phyloP scores from a whole-genome alignment of 768 basidiomycete species.

The Vishniacozyma victoriae region DNA sequence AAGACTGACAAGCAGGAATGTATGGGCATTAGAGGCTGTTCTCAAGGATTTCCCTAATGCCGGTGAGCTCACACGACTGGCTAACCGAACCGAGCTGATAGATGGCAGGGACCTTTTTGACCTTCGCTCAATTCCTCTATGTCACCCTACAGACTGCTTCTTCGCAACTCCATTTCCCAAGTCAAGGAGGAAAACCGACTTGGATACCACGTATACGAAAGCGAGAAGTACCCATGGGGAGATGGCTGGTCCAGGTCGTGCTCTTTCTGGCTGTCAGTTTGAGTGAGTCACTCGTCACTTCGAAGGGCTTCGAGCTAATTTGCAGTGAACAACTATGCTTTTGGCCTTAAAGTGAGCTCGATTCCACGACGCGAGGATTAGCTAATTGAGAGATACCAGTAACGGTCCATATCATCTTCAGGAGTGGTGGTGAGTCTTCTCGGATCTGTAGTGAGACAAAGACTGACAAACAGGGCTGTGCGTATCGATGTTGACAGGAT shows the following conservation, averaged over 20 bases:
- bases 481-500: constrained; percentile 70
- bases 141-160: constrained; percentile 65
- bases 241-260: constrained; percentile 68
- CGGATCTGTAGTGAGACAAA: constrained; percentile 7
- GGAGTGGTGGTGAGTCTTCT: constrained; percentile 63
- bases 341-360: constrained; percentile 48
- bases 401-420: constrained; percentile 74
- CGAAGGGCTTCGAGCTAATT: not conserved
- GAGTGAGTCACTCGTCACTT: constrained; percentile 14
- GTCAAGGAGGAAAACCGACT: not conserved
- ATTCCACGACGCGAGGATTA: not conserved
- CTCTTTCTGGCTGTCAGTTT: constrained; percentile 63
- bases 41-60: constrained; percentile 63
- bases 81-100: constrained; percentile 1
- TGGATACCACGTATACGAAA: constrained; percentile 48
- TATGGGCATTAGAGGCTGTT: constrained; percentile 69
- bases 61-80: constrained; percentile 50
- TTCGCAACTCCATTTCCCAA: constrained; percentile 54
- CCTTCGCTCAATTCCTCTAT: constrained; percentile 77
- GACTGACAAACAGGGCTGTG: constrained; percentile 55
- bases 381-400: constrained; percentile 57
- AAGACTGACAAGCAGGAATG: constrained; percentile 51
- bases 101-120: constrained; percentile 66
- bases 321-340: constrained; percentile 71
- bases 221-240: constrained; percentile 60